Percentiles rank a stretch among this genome's conserved stretches.
These are phyloP conservation scores for Boletus tomentosulus DNA, from an alignment of 768 basidiomycete species.

Conservation along the genomic window DNA sequence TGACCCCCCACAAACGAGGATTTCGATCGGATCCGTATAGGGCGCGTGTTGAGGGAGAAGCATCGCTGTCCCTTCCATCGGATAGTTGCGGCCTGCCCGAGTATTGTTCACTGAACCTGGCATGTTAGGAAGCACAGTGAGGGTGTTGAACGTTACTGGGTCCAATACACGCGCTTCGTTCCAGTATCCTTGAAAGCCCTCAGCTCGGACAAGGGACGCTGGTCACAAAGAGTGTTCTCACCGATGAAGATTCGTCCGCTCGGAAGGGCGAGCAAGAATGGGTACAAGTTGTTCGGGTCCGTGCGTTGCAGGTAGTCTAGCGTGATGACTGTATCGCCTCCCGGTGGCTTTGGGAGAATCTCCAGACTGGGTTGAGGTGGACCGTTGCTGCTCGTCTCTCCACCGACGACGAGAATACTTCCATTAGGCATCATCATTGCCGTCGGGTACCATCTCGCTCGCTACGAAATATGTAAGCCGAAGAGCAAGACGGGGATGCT, in stretches of 20 bases:
- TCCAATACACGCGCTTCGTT: conserved; percentile 79
- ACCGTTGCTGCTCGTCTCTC: conserved; percentile 68
- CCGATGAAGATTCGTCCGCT: conserved; percentile 68
- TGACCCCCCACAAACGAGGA: conserved; percentile 77
- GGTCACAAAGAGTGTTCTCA: conserved; percentile 27
- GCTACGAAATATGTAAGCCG: conserved; percentile 29
- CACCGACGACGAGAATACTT: conserved; percentile 68
- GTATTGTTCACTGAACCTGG: conserved; percentile 72
- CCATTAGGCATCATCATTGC: conserved; percentile 71
- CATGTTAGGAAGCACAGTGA: conserved; percentile 60
- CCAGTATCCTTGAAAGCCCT: conserved; percentile 52
- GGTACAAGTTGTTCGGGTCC: conserved; percentile 78
- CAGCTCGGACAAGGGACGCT: not conserved
- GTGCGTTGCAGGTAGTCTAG: conserved; percentile 68
- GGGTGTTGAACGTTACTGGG: conserved; percentile 58
- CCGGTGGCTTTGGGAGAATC: conserved; percentile 60
- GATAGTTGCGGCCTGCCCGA: conserved; percentile 71
- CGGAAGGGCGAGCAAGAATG: conserved; percentile 69
- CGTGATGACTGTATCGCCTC: conserved; percentile 57
- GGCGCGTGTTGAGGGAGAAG: conserved; percentile 68
- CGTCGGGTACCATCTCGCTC: conserved; percentile 69
- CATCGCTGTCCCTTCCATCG: conserved; percentile 67
- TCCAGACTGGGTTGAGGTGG: conserved; percentile 65
- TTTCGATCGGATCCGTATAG: conserved; percentile 63
- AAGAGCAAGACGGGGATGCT: too few species aligned